Evolutionary conservation across 352 stramenopile species (phyloP), one percentile per base, ranked within the genome.

Genomic region (Halophytophthora batemanensis): DNA sequence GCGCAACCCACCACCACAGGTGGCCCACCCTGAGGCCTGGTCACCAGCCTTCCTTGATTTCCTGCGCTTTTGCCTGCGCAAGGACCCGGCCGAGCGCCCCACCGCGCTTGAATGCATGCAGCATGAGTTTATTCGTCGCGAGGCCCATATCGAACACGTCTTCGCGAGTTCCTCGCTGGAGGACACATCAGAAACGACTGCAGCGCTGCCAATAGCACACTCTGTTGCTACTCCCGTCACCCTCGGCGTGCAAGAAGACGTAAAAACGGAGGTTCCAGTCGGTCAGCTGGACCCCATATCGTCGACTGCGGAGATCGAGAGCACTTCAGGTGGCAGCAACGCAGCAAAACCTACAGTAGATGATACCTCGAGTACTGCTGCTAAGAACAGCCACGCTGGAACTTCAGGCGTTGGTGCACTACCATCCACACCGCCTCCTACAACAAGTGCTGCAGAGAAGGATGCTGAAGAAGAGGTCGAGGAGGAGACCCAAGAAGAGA

Each of bases 91-190:
- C 1, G 76, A 93, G 41, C 69, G 91, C 4, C 82, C 90, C 3
- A 87, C 74, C 15, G 88, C 90, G n/a, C 50, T 92, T 37, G 80
- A 97, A 53, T 90, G 96, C 28, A 74, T 98, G 42, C 57, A 83
- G n/a, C 92, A 98, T 54, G 73, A 85, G 23, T 98, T 98, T 58
- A 86, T 97, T 36, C 47, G 43, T 8, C 45, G 63, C 21, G 65
- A 75, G 53, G 62, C 46, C 11, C 59, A 72, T 17, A 61, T 84
- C 25, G 56, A 79, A 42, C 41, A 45, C 1, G 70, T 82, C 0
- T 77, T 77, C 55, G 55, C 55, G 0, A 55, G 48, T 38, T 59
- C 53, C 6, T 50, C 55, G 18, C 25, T 22, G 15, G 50, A 56
- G 14, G 45, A 45, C 45, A 28, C 35, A 22, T 33, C 29, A 29